Base-by-base conservation (phyloP, 805 yeast genomes). In the Barnettozyma wickerhamii region DNA sequence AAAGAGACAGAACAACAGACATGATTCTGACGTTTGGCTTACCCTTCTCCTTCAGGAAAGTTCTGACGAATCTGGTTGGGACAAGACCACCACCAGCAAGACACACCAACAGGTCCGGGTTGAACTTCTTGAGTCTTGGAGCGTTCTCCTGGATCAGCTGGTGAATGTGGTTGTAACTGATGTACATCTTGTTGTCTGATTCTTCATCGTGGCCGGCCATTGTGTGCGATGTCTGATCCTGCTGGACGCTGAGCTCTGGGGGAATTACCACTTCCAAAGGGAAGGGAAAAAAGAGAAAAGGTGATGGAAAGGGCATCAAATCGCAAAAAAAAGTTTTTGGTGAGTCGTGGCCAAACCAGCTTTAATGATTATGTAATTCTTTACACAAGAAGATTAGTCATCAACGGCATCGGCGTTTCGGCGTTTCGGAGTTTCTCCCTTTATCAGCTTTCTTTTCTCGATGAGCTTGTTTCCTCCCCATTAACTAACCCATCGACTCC, bases 1-100 rank as follows among this genome's bases (percentile, higher is more conserved):
- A 91, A 41, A 91, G 72, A 1, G 97, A 88, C 51, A 91, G 72
- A 26, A 93, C 95, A 52, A 91, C 87, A 35, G 99, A 97, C 79
- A 90, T 91, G 57, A 91, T 88, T 56, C 95, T 82, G 46, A 89
- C 82, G 55, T 90, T 91, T 53, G 95, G 91, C 45, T 81, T 70
- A 45, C 95, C 95, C 23, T 84, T 86, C 51, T 82, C 84, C 64
- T 90, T 91, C 52, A 91, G 71, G 65, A 91, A 93, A 2, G 98
- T 81, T 63, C 99, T 79, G 61, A 91, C 74, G 66, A 93, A 93
- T 63, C 99, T 79, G 7, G 99, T 97, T 20, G 98, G 99, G 43
- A 91, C 93, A 64, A 91, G 87, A 2, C 98, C 99, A 60, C 99
- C 96, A 54, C 96, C 96, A 58, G 95, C 99, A 56, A 91, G 88